Conservation (phyloP, 2,329 filamentous ascomycete genomes). For the Lasiodiplodia sp. region DNA sequence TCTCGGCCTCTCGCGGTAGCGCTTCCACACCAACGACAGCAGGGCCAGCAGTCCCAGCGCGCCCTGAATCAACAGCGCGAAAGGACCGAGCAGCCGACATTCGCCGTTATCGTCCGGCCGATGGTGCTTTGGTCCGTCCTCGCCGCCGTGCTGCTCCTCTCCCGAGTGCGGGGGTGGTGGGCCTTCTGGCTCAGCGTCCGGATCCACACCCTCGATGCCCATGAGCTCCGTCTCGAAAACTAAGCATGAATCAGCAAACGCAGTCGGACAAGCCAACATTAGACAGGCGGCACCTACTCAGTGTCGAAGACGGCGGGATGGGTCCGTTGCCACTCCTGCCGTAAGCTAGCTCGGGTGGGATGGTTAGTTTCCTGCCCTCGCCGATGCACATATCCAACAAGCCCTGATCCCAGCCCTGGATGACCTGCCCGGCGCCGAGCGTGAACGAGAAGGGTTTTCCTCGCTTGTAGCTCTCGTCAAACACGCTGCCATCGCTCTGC, state of each 20-base stretch:
- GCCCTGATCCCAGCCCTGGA: conserved; percentile 95
- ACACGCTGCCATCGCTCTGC: conserved; percentile 67
- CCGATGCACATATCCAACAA: conserved; percentile 95
- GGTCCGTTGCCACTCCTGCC: conserved; percentile 80
- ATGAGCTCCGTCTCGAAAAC: conserved; percentile 94
- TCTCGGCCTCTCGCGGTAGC: conserved; percentile 90
- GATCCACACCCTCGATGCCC: conserved; percentile 75
- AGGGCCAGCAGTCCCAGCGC: conserved; percentile 85
- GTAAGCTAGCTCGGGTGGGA: conserved; percentile 87
- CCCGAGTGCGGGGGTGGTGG: conserved; percentile 31
- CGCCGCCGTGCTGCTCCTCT: conserved; percentile 32
- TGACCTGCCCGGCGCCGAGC: conserved; percentile 84
- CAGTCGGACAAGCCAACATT: conserved; percentile 33
- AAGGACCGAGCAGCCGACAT: conserved; percentile 86
- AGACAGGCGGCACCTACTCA: conserved; percentile 60
- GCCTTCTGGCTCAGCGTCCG: neutral
- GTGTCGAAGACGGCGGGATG: conserved; percentile 82
- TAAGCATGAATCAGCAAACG: conserved; percentile 43
- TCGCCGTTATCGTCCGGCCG: conserved; percentile 66
- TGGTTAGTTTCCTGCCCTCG: conserved; percentile 90
- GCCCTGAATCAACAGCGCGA: conserved; percentile 88
- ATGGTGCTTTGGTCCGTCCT: conserved; percentile 39
- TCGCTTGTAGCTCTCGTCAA: conserved; percentile 72
- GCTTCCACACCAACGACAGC: conserved; percentile 87
- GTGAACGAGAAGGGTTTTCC: conserved; percentile 79